These are phyloP conservation scores for Mucor velutinosus DNA, from an alignment of 371 early-diverging fungal species.

Conservation along the genomic window DNA sequence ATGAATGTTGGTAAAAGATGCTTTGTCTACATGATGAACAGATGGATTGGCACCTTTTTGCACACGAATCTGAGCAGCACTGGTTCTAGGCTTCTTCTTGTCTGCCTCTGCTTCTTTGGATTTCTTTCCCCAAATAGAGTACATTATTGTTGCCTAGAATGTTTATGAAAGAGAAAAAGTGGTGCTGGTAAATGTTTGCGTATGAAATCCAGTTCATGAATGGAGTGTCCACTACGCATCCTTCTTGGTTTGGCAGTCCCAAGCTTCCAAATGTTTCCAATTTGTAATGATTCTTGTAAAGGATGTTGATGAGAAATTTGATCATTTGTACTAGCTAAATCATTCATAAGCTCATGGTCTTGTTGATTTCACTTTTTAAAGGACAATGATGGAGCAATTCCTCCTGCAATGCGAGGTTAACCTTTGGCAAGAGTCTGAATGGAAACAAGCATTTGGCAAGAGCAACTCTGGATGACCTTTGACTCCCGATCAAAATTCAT, in stretches of 20 bases:
- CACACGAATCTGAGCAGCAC: slow-evolving; percentile 88
- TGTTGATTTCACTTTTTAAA: background rate
- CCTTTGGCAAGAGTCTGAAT: background rate
- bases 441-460: background rate
- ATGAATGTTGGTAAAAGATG: background rate
- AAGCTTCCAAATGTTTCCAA: background rate
- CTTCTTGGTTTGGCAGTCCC: background rate
- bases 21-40: background rate
- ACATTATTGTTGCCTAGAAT: slow-evolving; percentile 10
- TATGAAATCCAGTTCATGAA: background rate
- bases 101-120: slow-evolving; percentile 75
- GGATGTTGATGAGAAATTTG: background rate
- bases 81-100: slow-evolving; percentile 82
- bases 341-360: background rate
- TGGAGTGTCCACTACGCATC: background rate
- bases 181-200: background rate
- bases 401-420: background rate
- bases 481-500: slow-evolving; percentile 6
- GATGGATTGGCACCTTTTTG: slow-evolving; percentile 79
- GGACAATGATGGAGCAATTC: background rate
- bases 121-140: slow-evolving; percentile 83
- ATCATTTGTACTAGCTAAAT: background rate
- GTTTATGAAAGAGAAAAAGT: background rate
- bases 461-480: background rate
- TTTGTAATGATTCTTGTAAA: background rate